Conservation (phyloP, 352 stramenopile species). For the Phytophthora kernoviae region DNA sequence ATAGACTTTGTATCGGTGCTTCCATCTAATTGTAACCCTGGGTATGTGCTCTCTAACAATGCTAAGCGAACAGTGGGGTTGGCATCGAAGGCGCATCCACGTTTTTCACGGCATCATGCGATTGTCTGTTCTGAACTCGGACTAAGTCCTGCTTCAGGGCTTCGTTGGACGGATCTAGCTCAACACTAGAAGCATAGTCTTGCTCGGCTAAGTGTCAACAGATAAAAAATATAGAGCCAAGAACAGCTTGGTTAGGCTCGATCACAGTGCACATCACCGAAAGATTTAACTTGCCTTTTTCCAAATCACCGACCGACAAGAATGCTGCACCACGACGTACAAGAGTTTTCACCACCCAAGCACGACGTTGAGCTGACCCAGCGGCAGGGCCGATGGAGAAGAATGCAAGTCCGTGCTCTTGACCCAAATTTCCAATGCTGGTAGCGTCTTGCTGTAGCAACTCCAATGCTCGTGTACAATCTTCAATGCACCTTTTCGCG, state of each 20-base stretch:
- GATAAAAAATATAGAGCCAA: neutral
- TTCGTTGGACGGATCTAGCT: slow-evolving; percentile 64
- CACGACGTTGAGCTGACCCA: slow-evolving; percentile 59
- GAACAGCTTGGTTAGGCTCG: neutral
- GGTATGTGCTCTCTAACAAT: neutral
- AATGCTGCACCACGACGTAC: slow-evolving; percentile 66
- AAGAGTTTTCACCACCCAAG: slow-evolving; percentile 81
- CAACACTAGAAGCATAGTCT: slow-evolving; percentile 61
- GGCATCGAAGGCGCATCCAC: neutral
- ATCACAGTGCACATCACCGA: neutral
- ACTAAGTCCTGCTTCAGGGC: slow-evolving; percentile 51
- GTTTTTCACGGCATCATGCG: slow-evolving; percentile 6
- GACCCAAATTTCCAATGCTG: neutral
- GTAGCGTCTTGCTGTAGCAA: slow-evolving; percentile 53
- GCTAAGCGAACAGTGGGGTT: slow-evolving; percentile 20
- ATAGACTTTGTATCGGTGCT: neutral
- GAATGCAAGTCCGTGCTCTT: slow-evolving; percentile 45
- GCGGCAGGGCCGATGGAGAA: slow-evolving; percentile 58
- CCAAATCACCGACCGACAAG: slow-evolving; percentile 36
- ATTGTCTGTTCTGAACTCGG: slow-evolving; percentile 37
- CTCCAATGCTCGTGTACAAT: slow-evolving; percentile 62
- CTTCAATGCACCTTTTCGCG: slow-evolving; percentile 53
- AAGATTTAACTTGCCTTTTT: slow-evolving; percentile 37
- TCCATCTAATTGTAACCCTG: too few relatives aligned
- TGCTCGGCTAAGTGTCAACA: slow-evolving; percentile 40